Base-by-base conservation (phyloP, 345 rosid genomes). In the Psidium friedrichsthalianum region DNA sequence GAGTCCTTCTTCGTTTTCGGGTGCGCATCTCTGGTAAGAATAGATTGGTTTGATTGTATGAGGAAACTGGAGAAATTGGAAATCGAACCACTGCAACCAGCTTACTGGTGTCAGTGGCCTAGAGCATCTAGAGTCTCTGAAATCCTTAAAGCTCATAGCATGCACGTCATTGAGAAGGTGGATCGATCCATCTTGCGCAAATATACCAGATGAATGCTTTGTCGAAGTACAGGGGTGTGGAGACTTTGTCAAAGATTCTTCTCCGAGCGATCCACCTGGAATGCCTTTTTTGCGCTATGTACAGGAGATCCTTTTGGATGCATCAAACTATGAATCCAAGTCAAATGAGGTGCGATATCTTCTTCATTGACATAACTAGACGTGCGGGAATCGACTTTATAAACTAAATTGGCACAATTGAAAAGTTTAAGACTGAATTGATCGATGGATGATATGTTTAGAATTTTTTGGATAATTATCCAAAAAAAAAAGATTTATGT, bases 151-250 rank as follows among this genome's bases (percentile, higher is more conserved):
- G 69, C 32, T 58, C 69, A n/a, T 0, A 1, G 0, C 0, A 5
- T 58, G 69, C 8, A 1, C 8, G 0, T 58, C 36, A 58, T 58
- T 58, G 69, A 12, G 4, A 0, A 58, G 18, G 4, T 58, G 1
- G 1, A 58, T 58, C n/a, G 4, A 58, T 58, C 0, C 0, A 0
- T 0, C 69, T 58, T n/a, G 8, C 4, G 0, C 2, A 0, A n/a
- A 58, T 6, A 58, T 58, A 6, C 69, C 18, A 2, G 0, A n/a
- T 12, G 69, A 58, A n/a, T 58, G 69, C 69, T 1, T 58, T 4
- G 18, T 58, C 69, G 1, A 58, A n/a, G 0, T 58, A 0, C 8
- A n/a, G 36, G 16, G 18, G 8, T 58, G 69, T 58, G 69, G 69
- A 58, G 69, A 5, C 36, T 0, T 58, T 12, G 12, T 58, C 36